Percentiles rank a stretch among this genome's conserved stretches.
phyloP scores from a whole-genome alignment of 225 moss, liverwort and hornwort species.

The Bryum argenteum region DNA sequence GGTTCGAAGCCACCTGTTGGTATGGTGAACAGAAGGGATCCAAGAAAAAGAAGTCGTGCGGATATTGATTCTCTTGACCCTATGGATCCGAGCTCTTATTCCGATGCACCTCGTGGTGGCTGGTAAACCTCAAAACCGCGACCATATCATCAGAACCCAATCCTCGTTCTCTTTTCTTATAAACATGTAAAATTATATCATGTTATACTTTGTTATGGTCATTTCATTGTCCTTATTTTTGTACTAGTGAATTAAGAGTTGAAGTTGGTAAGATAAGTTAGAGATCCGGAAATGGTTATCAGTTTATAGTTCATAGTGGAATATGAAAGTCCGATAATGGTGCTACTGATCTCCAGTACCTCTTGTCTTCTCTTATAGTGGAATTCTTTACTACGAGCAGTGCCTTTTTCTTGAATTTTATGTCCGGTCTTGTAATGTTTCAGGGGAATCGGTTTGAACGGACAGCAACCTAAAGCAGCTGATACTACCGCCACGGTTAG shows the following conservation, averaged over 20 bases:
- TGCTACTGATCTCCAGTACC: too few relatives aligned
- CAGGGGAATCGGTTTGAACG: too few relatives aligned
- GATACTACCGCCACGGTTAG: too few relatives aligned
- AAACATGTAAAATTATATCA: too few relatives aligned
- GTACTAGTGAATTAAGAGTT: too few relatives aligned
- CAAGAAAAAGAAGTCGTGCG: slow-evolving; percentile 63
- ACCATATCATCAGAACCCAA: not conserved
- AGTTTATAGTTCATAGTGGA: not conserved
- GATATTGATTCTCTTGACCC: slow-evolving; percentile 90
- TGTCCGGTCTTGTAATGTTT: too few relatives aligned
- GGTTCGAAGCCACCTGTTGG: slow-evolving; percentile 79
- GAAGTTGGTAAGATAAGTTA: not conserved
- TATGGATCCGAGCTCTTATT: slow-evolving; percentile 99
- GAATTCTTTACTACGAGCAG: too few relatives aligned
- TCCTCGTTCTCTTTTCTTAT: not conserved
- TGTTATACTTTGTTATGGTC: not conserved
- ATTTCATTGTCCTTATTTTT: not conserved
- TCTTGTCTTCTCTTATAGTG: too few relatives aligned
- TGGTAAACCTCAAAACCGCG: slow-evolving; percentile 51
- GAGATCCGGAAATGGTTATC: not conserved
- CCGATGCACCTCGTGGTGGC: slow-evolving; percentile 99
- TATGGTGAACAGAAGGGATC: slow-evolving; percentile 77
- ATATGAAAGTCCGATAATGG: too few relatives aligned
- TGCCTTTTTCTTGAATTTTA: too few relatives aligned
- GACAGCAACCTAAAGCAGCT: too few relatives aligned